Conservation (phyloP, 139 green algal species). For the Asterochloris erici region DNA sequence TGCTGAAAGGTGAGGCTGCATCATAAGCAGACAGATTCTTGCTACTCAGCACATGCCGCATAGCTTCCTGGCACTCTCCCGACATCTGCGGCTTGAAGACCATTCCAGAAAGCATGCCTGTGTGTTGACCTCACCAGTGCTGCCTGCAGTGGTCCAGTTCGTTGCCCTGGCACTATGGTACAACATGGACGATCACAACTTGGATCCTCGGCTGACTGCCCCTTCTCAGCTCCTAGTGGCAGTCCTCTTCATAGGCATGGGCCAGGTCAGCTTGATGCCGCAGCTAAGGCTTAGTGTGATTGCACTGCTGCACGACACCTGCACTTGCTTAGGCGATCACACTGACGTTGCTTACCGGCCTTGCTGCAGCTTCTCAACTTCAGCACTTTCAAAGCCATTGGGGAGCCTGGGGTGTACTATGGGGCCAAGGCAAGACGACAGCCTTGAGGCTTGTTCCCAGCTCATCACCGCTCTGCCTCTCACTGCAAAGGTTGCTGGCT, state of each 20-base stretch:
- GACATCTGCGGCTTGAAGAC: background rate
- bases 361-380: slow-evolving; percentile 65
- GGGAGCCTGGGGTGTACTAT: slow-evolving; percentile 80
- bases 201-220: slow-evolving; percentile 1
- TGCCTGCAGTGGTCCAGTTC: slow-evolving; percentile 46
- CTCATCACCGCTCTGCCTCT: background rate
- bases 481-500: background rate
- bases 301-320: background rate
- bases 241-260: background rate
- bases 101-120: background rate
- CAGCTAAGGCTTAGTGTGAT: too few relatives aligned
- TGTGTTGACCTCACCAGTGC: background rate
- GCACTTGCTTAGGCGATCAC: background rate
- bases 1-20: slow-evolving; percentile 49
- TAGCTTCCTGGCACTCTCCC: background rate
- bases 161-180: background rate
- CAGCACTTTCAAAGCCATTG: slow-evolving; percentile 69
- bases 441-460: slow-evolving; percentile 39
- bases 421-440: slow-evolving; percentile 43
- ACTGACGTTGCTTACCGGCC: background rate
- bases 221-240: background rate
- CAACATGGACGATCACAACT: background rate
- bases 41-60: background rate
- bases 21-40: too few relatives aligned
- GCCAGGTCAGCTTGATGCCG: slow-evolving; percentile 3